phyloP scores from a whole-genome alignment of 2,329 filamentous ascomycete species.

The Paracoccidioides brasiliensis region DNA sequence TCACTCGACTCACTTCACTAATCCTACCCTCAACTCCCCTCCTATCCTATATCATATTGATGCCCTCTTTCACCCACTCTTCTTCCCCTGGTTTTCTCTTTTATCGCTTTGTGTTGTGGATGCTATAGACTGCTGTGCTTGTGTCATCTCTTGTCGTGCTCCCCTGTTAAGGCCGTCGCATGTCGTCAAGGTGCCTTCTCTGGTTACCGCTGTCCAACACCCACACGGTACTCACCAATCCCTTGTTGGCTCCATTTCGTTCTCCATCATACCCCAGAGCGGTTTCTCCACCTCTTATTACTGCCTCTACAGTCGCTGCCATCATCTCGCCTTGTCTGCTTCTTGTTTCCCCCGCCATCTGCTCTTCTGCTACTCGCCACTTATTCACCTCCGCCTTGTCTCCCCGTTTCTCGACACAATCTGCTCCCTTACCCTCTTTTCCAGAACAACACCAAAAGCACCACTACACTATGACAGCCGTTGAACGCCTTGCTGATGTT shows the following conservation, averaged over 20 bases:
- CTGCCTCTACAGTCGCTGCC: too few species aligned
- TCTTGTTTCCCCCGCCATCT: too few species aligned
- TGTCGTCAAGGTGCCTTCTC: constrained; percentile 11
- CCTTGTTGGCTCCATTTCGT: neutral
- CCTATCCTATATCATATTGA: neutral
- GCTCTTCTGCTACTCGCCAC: neutral
- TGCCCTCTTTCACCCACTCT: neutral
- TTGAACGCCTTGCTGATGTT: constrained; percentile 48
- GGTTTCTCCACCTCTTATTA: neutral
- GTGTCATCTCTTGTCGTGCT: neutral
- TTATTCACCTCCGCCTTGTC: neutral
- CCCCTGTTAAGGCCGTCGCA: constrained; percentile 3
- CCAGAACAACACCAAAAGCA: neutral
- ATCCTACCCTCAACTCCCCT: too few species aligned
- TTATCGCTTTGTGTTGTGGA: neutral
- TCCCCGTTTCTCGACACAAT: neutral
- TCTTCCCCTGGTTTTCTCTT: neutral
- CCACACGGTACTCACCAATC: constrained; percentile 1
- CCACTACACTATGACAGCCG: constrained; percentile 17
- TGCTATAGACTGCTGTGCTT: neutral
- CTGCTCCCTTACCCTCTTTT: neutral
- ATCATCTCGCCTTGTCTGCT: neutral
- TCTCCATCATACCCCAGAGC: neutral
- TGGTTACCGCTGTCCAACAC: neutral
- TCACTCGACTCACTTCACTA: too few species aligned